phyloP scores from a whole-genome alignment of 106 monocot species.

The Dendrobium nobile region DNA sequence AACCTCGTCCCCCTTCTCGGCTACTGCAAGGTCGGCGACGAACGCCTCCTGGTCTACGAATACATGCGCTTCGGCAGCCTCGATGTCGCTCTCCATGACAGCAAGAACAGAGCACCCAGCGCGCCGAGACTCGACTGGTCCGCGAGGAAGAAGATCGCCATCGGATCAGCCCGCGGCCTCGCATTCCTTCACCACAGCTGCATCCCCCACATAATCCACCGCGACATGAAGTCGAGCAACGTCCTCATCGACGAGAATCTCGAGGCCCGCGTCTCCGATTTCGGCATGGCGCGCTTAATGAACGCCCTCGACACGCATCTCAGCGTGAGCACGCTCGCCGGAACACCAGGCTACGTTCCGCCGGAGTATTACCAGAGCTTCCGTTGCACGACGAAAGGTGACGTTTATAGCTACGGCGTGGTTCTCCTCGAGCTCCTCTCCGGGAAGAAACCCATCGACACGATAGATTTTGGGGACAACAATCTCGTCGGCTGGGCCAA shows the following conservation, averaged over 20 bases:
- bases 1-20: slow-evolving; percentile 82
- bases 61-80: slow-evolving; percentile 85
- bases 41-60: slow-evolving; percentile 74
- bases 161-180: slow-evolving; percentile 65
- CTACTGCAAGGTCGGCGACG: slow-evolving; percentile 83
- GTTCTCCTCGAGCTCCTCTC: slow-evolving; percentile 71
- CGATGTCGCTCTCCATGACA: slow-evolving; percentile 44
- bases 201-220: slow-evolving; percentile 74
- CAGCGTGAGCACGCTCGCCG: slow-evolving; percentile 72
- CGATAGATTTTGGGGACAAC: slow-evolving; percentile 64
- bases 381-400: slow-evolving; percentile 79
- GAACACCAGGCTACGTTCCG: slow-evolving; percentile 88
- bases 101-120: not conserved
- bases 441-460: slow-evolving; percentile 60
- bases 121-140: slow-evolving; percentile 37
- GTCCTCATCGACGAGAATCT: slow-evolving; percentile 59
- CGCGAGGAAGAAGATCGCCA: slow-evolving; percentile 66
- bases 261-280: slow-evolving; percentile 68
- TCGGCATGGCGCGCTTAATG: slow-evolving; percentile 78
- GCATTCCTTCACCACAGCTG: slow-evolving; percentile 82
- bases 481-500: slow-evolving; percentile 88
- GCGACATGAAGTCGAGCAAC: slow-evolving; percentile 82
- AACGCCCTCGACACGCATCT: slow-evolving; percentile 73
- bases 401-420: slow-evolving; percentile 81
- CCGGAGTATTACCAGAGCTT: slow-evolving; percentile 94